Base-by-base conservation (phyloP, 2,329 filamentous ascomycete genomes). In the Fusarium begoniae region DNA sequence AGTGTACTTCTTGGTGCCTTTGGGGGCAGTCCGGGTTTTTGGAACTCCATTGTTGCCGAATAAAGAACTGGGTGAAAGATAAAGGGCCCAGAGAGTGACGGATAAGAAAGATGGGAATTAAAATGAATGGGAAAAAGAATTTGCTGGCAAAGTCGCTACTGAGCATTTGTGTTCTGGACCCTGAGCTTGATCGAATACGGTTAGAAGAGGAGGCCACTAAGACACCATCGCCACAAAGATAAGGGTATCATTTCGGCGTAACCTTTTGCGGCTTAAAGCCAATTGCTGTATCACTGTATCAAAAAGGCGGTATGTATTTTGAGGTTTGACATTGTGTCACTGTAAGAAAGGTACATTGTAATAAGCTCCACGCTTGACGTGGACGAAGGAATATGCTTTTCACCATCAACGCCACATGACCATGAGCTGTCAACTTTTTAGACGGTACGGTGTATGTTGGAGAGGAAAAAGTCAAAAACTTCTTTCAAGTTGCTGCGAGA, bases 231-330 rank as follows among this genome's bases (percentile, higher is more conserved):
- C 65, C 66, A 65, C 63, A 47, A 32, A 54, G 75, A 59, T 58
- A 73, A 72, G 54, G 40, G 40, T 57, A 61, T 72, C 35, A 28
- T 51, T 62, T 56, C 56, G 60, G 63, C 53, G 74, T 77, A 77
- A 74, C 74, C 75, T 28, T 43, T 78, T 77, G 32, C 24, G 74
- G 75, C 47, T 57, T 72, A 63, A 75, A 35, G 24, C 53, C 63
- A 55, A 55, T 64, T 58, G 63, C 43, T 47, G 38, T 68, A 62
- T 75, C 59, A 26, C 38, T 63, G 41, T 55, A 51, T 50, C 58
- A 69, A 40, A 61, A 54, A 28, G 47, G 47, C 53, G 28, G 24
- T 45, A 26, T 35, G 32, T 56, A 56, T 37, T 58, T 65, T 24
- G 60, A 13, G 47, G 45, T 51, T 66, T 8, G 44, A 14, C 35